Base-by-base conservation (phyloP, 2,329 filamentous ascomycete species). In the Hirsutella minnesotensis region DNA sequence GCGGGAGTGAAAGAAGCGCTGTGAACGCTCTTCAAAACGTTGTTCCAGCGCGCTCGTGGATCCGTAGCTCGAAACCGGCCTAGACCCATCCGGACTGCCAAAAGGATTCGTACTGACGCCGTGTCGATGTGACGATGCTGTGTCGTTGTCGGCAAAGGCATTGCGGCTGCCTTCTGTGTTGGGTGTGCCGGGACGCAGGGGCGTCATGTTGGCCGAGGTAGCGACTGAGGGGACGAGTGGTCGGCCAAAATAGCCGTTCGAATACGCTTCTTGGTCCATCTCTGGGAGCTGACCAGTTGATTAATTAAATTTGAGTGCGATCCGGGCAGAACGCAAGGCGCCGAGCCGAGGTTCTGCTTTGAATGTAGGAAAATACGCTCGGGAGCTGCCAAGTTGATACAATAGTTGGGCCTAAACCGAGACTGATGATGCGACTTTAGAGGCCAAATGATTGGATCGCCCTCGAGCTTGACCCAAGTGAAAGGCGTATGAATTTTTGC, bases 1-100 rank as follows among this genome's bases (percentile, higher is more conserved):
- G 45, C 83, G 71, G 16, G 83, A 88, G 60, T 81, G 81, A 57
- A 89, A 90, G 63, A 82, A 87, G 42, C 71, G 67, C 51, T 69
- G 65, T 16, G 59, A 51, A 21, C 61, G 60, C 38, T 65, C 60
- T 15, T 66, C 60, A 31, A 62, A 59, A 16, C 56, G 57, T 18
- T 53, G 53, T 15, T 57, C 59, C 27, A 64, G 44, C 1, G 59
- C 64, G 42, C 65, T 69, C 13, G 65, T 66, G 34, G 68, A 66
- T 37, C 60, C 69, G 42, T 67, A 68, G 51, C 68, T 71, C 5
- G 70, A 74, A 2, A 58, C 52, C 2, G 69, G 69, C 4, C 69
- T 64, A 9, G 72, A 74, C 18, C 43, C 56, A 18, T 58, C 52
- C 1, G 67, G 69, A 38, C 66, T 73, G 38, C 58, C 53, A 47